A percentile compares a stretch with the other conserved stretches of the same genome.
Conservation (phyloP, 495 filamentous ascomycete species). For the Aspergillus nidulans region DNA sequence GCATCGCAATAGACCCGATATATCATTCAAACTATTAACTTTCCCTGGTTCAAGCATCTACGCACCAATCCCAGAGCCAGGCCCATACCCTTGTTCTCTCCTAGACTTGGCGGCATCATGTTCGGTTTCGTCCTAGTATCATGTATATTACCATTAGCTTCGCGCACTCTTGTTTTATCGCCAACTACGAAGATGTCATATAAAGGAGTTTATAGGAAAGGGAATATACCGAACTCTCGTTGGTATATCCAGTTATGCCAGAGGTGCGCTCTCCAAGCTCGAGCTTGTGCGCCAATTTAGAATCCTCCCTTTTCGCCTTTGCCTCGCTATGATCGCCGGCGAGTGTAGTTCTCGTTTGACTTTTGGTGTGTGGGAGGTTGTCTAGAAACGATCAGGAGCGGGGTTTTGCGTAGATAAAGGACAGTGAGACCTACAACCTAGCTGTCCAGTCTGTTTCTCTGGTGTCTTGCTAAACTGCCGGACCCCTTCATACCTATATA, state of each 20-base stretch:
- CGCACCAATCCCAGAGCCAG: slow-evolving; percentile 52
- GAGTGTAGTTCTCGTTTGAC: slow-evolving; percentile 19
- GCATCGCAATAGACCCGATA: slow-evolving; percentile 35
- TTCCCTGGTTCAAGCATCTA: slow-evolving; percentile 24
- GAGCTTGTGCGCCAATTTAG: slow-evolving; percentile 27
- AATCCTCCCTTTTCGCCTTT: slow-evolving; percentile 19
- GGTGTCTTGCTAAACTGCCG: slow-evolving; percentile 43
- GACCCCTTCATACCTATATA: slow-evolving; percentile 57
- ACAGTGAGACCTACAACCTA: slow-evolving; percentile 45
- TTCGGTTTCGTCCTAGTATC: slow-evolving; percentile 33
- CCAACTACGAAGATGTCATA: slow-evolving; percentile 28
- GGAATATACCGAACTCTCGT: slow-evolving; percentile 35
- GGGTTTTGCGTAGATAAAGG: not conserved
- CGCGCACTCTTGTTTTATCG: slow-evolving; percentile 24
- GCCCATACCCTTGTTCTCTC: slow-evolving; percentile 58
- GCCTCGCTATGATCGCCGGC: slow-evolving; percentile 6
- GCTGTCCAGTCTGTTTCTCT: slow-evolving; percentile 54
- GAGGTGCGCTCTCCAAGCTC: slow-evolving; percentile 21
- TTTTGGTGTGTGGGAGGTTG: slow-evolving; percentile 27
- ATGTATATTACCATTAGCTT: slow-evolving; percentile 46
- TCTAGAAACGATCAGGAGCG: slow-evolving; percentile 10
- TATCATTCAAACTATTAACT: slow-evolving; percentile 12
- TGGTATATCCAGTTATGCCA: slow-evolving; percentile 15
- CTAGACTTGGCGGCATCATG: slow-evolving; percentile 43
- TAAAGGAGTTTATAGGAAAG: slow-evolving; percentile 14